Percentiles rank a stretch among this genome's conserved stretches.
Conservation (phyloP, 345 rosid genomes). For the Melastoma malabathricum region DNA sequence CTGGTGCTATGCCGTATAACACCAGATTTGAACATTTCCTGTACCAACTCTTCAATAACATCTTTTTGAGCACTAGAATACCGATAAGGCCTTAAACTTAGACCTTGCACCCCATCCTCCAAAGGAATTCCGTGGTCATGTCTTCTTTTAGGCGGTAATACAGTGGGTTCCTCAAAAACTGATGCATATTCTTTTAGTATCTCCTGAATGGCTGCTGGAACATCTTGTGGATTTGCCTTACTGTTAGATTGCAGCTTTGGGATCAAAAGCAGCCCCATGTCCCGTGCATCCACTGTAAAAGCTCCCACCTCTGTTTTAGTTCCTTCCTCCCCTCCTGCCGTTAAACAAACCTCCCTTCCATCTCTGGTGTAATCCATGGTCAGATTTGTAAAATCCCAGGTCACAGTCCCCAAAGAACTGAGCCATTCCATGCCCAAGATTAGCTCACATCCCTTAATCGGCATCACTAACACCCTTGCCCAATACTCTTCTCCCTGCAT, state of each 20-base stretch:
- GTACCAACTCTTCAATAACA: background rate
- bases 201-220: background rate
- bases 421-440: conserved; percentile 7
- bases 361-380: background rate
- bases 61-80: conserved; percentile 4
- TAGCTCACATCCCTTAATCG: background rate
- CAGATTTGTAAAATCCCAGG: background rate
- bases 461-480: background rate
- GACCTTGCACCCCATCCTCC: background rate
- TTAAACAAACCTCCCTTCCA: background rate
- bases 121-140: background rate
- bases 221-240: background rate
- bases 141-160: background rate
- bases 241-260: background rate
- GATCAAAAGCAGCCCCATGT: too few relatives aligned
- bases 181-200: background rate
- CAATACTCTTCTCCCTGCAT: background rate
- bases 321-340: background rate
- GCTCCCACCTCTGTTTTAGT: too few relatives aligned
- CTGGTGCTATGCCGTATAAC: background rate
- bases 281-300: too few relatives aligned
- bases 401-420: background rate
- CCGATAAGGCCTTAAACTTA: conserved; percentile 1
- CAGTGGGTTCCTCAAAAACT: background rate
- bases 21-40: background rate